Conservation (phyloP, 495 filamentous ascomycete species). For the Penicillium nucicola region DNA sequence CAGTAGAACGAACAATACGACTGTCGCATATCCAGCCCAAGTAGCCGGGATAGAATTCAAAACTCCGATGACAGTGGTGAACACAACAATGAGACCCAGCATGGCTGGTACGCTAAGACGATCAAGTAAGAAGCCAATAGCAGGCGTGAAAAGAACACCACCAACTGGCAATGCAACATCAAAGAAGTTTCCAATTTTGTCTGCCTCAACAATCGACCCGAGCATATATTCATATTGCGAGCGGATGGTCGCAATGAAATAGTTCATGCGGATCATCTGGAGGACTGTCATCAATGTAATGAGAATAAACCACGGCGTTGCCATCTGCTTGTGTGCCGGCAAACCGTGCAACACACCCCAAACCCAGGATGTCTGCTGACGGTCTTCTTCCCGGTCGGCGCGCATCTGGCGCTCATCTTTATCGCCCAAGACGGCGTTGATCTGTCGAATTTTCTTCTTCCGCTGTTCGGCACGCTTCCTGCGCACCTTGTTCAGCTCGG, state of each 20-base stretch:
- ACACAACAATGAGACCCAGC: slow-evolving; percentile 64
- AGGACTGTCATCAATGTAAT: slow-evolving; percentile 88
- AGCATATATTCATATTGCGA: slow-evolving; percentile 81
- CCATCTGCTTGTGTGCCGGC: slow-evolving; percentile 71
- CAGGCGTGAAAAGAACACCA: slow-evolving; percentile 76
- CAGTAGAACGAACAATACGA: slow-evolving; percentile 67
- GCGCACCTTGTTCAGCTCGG: slow-evolving; percentile 48
- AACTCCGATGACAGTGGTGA: slow-evolving; percentile 73
- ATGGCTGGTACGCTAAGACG: slow-evolving; percentile 61
- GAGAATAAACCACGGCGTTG: slow-evolving; percentile 83
- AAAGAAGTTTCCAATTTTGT: slow-evolving; percentile 79
- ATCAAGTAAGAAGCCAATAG: slow-evolving; percentile 82
- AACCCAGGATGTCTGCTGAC: slow-evolving; percentile 46
- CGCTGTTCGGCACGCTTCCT: slow-evolving; percentile 59
- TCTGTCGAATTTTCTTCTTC: slow-evolving; percentile 60
- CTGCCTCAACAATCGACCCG: slow-evolving; percentile 51
- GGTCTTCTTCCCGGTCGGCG: slow-evolving; percentile 50
- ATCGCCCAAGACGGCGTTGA: slow-evolving; percentile 61
- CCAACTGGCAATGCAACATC: slow-evolving; percentile 87
- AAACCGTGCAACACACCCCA: slow-evolving; percentile 85
- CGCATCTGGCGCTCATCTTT: slow-evolving; percentile 53
- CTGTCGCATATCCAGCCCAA: slow-evolving; percentile 73
- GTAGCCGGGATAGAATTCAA: slow-evolving; percentile 70
- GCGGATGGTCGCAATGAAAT: slow-evolving; percentile 90
- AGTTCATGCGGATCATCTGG: slow-evolving; percentile 97